Evolutionary conservation across 768 basidiomycete genomes (phyloP).

Genomic region (Kwoniella shandongensis): DNA sequence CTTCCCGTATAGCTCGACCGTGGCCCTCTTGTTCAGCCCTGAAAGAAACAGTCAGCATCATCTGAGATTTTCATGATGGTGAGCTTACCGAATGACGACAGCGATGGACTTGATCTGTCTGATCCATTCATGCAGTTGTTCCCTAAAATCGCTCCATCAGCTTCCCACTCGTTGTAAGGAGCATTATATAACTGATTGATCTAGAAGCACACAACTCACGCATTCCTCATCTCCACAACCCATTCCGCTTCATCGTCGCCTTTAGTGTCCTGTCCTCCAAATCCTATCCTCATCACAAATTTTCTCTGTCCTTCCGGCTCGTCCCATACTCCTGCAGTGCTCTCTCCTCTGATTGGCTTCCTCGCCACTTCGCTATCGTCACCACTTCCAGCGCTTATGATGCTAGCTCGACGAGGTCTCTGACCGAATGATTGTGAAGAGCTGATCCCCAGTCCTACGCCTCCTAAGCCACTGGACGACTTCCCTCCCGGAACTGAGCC

Average conservation of each 20-base stretch:
- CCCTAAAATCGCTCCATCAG: slow-evolving; percentile 10
- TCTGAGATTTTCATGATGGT: neutral
- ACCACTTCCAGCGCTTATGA: slow-evolving; percentile 3
- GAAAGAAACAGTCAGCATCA: neutral
- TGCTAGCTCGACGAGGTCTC: slow-evolving; percentile 3
- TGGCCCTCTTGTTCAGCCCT: slow-evolving; percentile 19
- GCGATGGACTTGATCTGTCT: slow-evolving; percentile 23
- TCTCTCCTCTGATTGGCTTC: slow-evolving; percentile 6
- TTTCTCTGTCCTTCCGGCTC: slow-evolving; percentile 12
- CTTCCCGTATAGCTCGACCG: slow-evolving; percentile 12
- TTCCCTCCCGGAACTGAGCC: slow-evolving; percentile 1
- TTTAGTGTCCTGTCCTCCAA: slow-evolving; percentile 6
- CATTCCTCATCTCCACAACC: slow-evolving; percentile 28
- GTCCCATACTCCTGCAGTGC: slow-evolving; percentile 18
- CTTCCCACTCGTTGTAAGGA: no score
- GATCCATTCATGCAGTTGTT: slow-evolving; percentile 30
- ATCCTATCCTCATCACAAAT: slow-evolving; percentile 18
- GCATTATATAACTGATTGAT: no score
- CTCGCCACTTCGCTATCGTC: slow-evolving; percentile 18
- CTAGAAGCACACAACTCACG: slow-evolving; percentile 13
- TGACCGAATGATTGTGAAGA: slow-evolving; percentile 13
- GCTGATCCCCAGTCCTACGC: slow-evolving; percentile 8
- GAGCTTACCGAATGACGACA: slow-evolving; percentile 18
- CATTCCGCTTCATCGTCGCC: slow-evolving; percentile 18
- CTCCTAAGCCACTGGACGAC: slow-evolving; percentile 1